Evolutionary conservation across 2,329 filamentous ascomycete species (phyloP), one percentile per base, ranked within the genome.

Genomic region (Nemania abortiva): DNA sequence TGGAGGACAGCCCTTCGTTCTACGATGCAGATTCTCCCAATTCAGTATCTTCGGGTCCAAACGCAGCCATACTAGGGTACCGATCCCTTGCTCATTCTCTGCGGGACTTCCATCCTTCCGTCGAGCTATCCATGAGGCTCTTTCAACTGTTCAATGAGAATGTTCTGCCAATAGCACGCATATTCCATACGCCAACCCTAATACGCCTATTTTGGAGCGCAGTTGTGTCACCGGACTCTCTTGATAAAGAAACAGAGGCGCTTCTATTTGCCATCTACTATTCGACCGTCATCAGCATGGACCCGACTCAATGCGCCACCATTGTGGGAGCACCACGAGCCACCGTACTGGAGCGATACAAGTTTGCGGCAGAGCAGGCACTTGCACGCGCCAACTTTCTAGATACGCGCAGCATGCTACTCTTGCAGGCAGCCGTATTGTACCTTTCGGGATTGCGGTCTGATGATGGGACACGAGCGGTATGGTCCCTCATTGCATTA

Each of bases 251-350:
- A 13, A 82, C 87, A 13, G 89, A 91, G 75, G 84, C 86, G 3
- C 77, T 91, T 29, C 78, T 91, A 1, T 90, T 91, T 73, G 80
- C 88, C 7, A 86, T 92, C 54, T 91, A 91, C 77, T 87, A 90
- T 68, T 84, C 83, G 1, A 84, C 87, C 0, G 81, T 89, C 2
- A 88, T 86, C 3, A 87, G 86, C 68, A 77, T 87, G 45, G 78
- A 80, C 1, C 69, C 81, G 1, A 77, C 83, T 22, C 83, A 89
- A 54, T 87, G 86, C 73, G 69, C 80, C 31, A 72, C 77, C 15
- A 76, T 80, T 24, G 81, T 90, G 45, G 86, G 86, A 11, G 84
- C 88, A 77, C 84, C 87, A 37, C 85, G 88, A 63, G 72, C 80
- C 6, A 72, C 79, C 1, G 75, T 86, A 6, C 79, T 90, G 29